phyloP scores from a whole-genome alignment of 202 grass and related monocot genomes.

The Saccharum hybrid region DNA sequence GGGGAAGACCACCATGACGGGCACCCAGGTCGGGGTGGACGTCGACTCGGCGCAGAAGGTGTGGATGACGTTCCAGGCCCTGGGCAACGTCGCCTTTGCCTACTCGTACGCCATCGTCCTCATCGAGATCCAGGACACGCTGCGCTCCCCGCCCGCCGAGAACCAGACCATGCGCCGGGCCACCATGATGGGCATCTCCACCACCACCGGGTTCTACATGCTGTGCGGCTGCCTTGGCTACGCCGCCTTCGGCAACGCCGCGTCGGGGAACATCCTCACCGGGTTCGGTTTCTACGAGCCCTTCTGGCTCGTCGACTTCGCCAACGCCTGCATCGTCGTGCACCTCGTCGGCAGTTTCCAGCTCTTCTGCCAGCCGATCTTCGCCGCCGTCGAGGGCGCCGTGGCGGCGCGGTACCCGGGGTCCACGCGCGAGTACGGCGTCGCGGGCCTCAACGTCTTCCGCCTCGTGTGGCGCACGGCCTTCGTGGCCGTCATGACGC shows the following conservation, averaged over 20 bases:
- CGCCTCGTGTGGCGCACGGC: constrained; percentile 66
- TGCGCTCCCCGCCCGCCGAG: constrained; percentile 66
- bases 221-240: constrained; percentile 83
- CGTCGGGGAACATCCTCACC: constrained; percentile 77
- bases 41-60: constrained; percentile 63
- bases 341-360: constrained; percentile 89
- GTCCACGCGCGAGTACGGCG: background rate
- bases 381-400: constrained; percentile 58
- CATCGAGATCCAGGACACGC: constrained; percentile 95
- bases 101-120: constrained; percentile 87
- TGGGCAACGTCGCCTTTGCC: constrained; percentile 82
- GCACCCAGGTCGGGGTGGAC: constrained; percentile 74
- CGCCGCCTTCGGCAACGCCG: constrained; percentile 71
- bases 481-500: constrained; percentile 64
- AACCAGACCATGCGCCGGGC: constrained; percentile 71
- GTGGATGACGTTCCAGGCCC: constrained; percentile 72
- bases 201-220: constrained; percentile 77
- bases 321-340: constrained; percentile 55
- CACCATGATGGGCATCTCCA: constrained; percentile 55
- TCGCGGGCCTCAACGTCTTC: constrained; percentile 51
- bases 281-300: constrained; percentile 91
- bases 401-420: constrained; percentile 22
- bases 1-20: constrained; percentile 59
- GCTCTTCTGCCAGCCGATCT: constrained; percentile 85
- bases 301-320: constrained; percentile 62